A percentile compares a stretch with the other conserved stretches of the same genome.
Conservation (phyloP, 164 flowering plant genomes). For the Chimonanthus praecox region DNA sequence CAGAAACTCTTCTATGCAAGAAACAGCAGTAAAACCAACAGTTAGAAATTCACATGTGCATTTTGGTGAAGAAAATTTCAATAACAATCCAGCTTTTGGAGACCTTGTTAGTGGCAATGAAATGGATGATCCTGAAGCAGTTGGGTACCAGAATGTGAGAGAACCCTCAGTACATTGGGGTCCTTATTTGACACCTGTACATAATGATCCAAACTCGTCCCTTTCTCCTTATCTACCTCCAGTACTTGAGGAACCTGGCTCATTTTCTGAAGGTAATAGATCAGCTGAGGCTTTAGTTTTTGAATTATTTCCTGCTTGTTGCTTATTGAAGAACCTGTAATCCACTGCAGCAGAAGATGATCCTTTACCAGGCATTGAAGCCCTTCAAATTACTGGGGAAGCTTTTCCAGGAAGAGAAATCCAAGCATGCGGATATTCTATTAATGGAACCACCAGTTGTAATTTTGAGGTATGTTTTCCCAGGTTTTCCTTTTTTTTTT, state of each 20-base stretch:
- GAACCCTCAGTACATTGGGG: constrained; percentile 62
- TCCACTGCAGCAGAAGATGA: constrained; percentile 87
- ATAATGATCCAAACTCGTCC: constrained; percentile 62
- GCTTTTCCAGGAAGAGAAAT: constrained; percentile 84
- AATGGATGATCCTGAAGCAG: constrained; percentile 49
- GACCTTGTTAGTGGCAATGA: constrained; percentile 54
- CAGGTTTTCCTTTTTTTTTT: not conserved
- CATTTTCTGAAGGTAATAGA: constrained; percentile 82
- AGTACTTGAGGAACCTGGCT: constrained; percentile 92
- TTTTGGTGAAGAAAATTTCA: constrained; percentile 35
- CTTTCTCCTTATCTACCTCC: constrained; percentile 74
- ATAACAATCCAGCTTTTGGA: constrained; percentile 55
- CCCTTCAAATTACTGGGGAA: constrained; percentile 91
- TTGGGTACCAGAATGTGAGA: constrained; percentile 40
- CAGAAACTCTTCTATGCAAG: constrained; percentile 43
- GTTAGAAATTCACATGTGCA: constrained; percentile 23
- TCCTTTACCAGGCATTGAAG: constrained; percentile 81
- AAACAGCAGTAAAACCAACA: constrained; percentile 24
- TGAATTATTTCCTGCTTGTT: not conserved
- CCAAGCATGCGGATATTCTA: constrained; percentile 80
- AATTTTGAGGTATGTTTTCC: constrained; percentile 72
- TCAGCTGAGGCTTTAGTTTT: not conserved
- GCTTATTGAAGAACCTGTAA: constrained; percentile 8
- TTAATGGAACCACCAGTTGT: constrained; percentile 94
- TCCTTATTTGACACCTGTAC: constrained; percentile 33